Percentiles rank a stretch among this genome's conserved stretches.
These are phyloP conservation scores for Pythium vanterpoolii DNA, from an alignment of 352 stramenopile genomes.

Conservation along the genomic window DNA sequence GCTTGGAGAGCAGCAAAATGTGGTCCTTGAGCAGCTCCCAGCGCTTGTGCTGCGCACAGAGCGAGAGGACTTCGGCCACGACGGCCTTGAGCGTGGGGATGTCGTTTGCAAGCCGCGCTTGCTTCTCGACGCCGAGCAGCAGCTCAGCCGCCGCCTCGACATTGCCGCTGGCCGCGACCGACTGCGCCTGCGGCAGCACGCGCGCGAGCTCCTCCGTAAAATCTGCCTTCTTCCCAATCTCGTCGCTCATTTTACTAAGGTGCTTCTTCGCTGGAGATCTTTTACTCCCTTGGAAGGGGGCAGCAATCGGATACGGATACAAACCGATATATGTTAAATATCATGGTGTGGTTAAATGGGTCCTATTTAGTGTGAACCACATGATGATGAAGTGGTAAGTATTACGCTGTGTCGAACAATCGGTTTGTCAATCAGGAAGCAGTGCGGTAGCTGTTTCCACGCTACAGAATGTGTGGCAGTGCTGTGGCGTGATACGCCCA, in stretches of 20 bases:
- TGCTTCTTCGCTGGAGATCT: constrained; percentile 17
- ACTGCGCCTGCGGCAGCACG: constrained; percentile 63
- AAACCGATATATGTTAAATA: neutral
- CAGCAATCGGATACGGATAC: constrained; percentile 3
- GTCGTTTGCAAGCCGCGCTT: constrained; percentile 77
- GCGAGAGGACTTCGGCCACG: constrained; percentile 61
- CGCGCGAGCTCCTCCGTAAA: constrained; percentile 57
- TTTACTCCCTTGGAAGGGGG: constrained; percentile 7
- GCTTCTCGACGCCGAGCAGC: constrained; percentile 85
- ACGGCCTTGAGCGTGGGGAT: constrained; percentile 84
- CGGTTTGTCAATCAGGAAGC: no score
- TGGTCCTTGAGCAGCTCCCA: constrained; percentile 89
- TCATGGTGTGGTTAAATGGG: neutral
- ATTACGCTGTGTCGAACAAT: no score
- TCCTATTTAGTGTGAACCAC: neutral
- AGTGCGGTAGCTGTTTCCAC: no score
- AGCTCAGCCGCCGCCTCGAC: constrained; percentile 80
- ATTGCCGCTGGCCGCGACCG: constrained; percentile 62
- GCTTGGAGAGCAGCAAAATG: constrained; percentile 84
- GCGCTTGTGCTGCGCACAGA: constrained; percentile 84
- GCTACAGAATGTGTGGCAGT: no score
- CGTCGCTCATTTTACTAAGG: constrained; percentile 48
- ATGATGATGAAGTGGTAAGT: no score
- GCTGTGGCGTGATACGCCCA: no score
- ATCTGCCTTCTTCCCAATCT: constrained; percentile 83